Evolutionary conservation across 2,329 filamentous ascomycete genomes (phyloP), one percentile per base, ranked within the genome.

Genomic region (Fusarium mundagurra): DNA sequence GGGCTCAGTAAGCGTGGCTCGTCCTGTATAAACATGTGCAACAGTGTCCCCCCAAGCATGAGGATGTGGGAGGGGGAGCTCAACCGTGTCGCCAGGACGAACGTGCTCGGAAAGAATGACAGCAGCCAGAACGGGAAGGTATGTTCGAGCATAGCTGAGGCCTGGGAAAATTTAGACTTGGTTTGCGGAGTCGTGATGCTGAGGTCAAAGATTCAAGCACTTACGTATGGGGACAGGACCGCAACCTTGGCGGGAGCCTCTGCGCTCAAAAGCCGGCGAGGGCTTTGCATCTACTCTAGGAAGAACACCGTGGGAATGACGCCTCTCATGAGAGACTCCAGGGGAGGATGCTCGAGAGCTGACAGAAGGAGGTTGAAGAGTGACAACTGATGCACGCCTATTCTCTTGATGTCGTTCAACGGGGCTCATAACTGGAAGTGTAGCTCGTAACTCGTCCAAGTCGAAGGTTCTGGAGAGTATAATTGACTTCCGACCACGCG

Each of bases 11-110:
- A 82, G 69, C 51, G 84, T 82, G 18, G 84, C 84, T 61, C 85
- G 81, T 41, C 87, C 87, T 0, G 86, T 89, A 76, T 91, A 91
- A 33, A 89, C 83, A 74, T 88, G 88, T 8, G 83, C 81, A n/a
- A 90, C 82, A 1, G 89, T 90, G 61, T 88, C 85, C 6, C 79
- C 76, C 90, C 90, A 92, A 13, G 83, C 86, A 58, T 86, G 85
- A 2, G 90, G 89, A 64, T 87, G 83, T 3, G 90, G 90, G 62
- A 92, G 72, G 0, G 89, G 89, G 16, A 92, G 81, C 71, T 91
- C 88, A 59, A 92, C 83, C 5, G 83, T 82, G 74, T 91, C 89
- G 34, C 88, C 86, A 31, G 84, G 83, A 20, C 81, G 80, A 29
- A 91, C 83, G 73, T 87, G 83, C 9, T 87, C 85, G 0, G 88